A percentile compares a stretch with the other conserved stretches of the same genome.
These are phyloP conservation scores for Neoboletus magnificus DNA, from an alignment of 768 basidiomycete species.

Conservation along the genomic window DNA sequence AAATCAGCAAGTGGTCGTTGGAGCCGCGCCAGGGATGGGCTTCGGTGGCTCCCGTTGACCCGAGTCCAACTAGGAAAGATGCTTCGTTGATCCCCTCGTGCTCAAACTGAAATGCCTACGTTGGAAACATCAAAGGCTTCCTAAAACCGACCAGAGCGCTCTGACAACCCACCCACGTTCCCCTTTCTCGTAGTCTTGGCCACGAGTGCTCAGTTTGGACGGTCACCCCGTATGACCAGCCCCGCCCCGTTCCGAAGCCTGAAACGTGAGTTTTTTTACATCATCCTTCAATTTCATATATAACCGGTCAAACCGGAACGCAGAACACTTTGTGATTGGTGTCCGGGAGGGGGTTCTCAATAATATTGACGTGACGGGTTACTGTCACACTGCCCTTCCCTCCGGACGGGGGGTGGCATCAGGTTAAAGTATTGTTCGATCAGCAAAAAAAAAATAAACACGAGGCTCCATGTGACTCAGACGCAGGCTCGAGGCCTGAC, in stretches of 20 bases:
- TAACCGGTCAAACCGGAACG: neutral
- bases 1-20: constrained; percentile 54
- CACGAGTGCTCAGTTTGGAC: constrained; percentile 1
- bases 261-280: neutral
- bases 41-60: constrained; percentile 47
- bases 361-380: neutral
- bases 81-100: constrained; percentile 56
- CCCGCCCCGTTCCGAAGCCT: constrained; percentile 39
- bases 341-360: neutral
- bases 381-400: neutral
- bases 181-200: constrained; percentile 1
- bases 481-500: neutral
- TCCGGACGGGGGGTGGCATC: constrained; percentile 1
- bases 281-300: neutral
- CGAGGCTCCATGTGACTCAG: constrained; percentile 6
- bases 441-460: neutral
- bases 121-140: constrained; percentile 5
- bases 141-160: constrained; percentile 2
- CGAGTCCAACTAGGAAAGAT: constrained; percentile 46
- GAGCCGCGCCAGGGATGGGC: constrained; percentile 40
- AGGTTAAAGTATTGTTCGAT: constrained; percentile 3
- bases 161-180: neutral
- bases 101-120: constrained; percentile 44
- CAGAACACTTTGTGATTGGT: neutral
- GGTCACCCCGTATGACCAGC: constrained; percentile 24